Conservation (phyloP, 306 rosid species). For the Acacia acuminata region DNA sequence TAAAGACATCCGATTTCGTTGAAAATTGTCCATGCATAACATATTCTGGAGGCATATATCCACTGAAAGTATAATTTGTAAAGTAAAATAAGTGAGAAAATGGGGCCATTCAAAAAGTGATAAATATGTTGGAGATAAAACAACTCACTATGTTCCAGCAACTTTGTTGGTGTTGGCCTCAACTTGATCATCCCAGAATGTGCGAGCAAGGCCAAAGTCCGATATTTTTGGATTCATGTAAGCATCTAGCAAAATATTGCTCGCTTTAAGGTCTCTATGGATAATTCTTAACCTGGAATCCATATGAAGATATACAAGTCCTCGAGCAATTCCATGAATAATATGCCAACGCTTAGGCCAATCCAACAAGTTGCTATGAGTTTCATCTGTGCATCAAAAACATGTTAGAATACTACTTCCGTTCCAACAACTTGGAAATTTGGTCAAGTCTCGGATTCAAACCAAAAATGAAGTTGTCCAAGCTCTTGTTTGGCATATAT, state of each 20-base stretch:
- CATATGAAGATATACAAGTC: constrained; percentile 52
- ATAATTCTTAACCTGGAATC: constrained; percentile 58
- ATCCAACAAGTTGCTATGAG: constrained; percentile 27
- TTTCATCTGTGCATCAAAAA: constrained; percentile 30
- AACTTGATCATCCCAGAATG: constrained; percentile 46
- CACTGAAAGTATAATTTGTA: constrained; percentile 17
- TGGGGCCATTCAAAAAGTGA: neutral
- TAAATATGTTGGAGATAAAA: neutral
- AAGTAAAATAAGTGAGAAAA: neutral
- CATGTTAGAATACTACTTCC: neutral
- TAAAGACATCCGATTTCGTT: constrained; percentile 49
- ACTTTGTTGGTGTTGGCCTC: constrained; percentile 50
- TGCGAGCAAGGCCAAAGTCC: constrained; percentile 56
- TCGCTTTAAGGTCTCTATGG: constrained; percentile 55
- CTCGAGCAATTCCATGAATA: constrained; percentile 52
- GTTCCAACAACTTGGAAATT: too few relatives aligned
- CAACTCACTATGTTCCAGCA: constrained; percentile 55
- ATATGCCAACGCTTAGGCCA: constrained; percentile 47
- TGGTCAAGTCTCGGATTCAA: neutral
- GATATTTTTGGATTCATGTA: constrained; percentile 53
- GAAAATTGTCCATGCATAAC: constrained; percentile 44
- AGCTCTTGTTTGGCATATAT: constrained; percentile 48
- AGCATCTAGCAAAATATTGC: constrained; percentile 51
- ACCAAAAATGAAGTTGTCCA: constrained; percentile 44
- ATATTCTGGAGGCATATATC: constrained; percentile 59